Base-by-base conservation (phyloP, 805 yeast genomes). In the Tetrapisispora taiwanensis region DNA sequence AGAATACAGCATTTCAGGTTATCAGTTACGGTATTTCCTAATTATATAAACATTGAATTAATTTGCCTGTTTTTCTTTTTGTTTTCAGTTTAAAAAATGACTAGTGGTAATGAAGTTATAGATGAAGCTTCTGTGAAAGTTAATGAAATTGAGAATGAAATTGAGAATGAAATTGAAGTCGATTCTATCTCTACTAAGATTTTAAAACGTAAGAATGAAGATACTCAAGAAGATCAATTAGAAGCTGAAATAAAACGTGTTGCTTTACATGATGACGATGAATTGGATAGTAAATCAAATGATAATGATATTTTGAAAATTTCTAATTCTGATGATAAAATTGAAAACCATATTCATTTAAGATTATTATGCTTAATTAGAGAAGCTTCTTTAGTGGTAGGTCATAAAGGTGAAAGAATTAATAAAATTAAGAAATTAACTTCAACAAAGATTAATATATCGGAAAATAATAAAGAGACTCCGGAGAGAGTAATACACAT, bases 331-430 rank as follows among this genome's bases (percentile, higher is more conserved):
- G 32, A 15, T 10, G 24, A 7, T 5, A 35, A 13, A 4, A 19
- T 26, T 48, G 78, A 82, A 6, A 76, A 82, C 0, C 75, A 75
- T 50, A 78, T 81, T 4, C 78, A 76, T 52, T 69, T 84, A 60
- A 70, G 95, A 49, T 81, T 84, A 85, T 70, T 81, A 41, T 81
- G 89, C 52, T 73, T 77, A 3, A 84, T 81, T 14, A 81, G 77
- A 52, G 89, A 85, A 55, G 89, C 94, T 1, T 78, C 84, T 3
- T 61, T 74, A 18, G 70, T 84, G 38, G 90, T 84, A 14, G 94
- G 95, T 0, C 81, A 80, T 52, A 82, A 81, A 45, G 95, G 95
- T n/a, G 86, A 80, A 46, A 75, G 72, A 14, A 82, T 84, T 41
- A 71, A 74, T 36, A 79, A 72, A 47, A 73, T 84, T 44, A 77